Evolutionary conservation across 331 rosid genomes (phyloP).

Genomic region (Acacia pycnantha): DNA sequence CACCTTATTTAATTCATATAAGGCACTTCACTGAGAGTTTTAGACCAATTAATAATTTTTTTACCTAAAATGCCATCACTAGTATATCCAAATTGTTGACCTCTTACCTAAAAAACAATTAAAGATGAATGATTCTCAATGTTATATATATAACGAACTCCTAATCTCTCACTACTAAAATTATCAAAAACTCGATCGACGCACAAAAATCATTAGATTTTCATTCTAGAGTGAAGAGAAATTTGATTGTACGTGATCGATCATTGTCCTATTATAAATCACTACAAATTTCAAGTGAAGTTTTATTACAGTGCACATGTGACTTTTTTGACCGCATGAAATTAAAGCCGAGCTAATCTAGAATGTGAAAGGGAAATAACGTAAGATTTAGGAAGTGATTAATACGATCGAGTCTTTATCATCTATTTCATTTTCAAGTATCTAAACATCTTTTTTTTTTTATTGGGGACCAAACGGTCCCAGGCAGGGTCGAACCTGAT

Average conservation of each 20-base stretch:
- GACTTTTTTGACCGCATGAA: background rate
- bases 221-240: background rate
- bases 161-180: too few species aligned
- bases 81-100: too few species aligned
- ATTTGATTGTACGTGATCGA: background rate
- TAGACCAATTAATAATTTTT: too few species aligned
- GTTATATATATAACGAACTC: too few species aligned
- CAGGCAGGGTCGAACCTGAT: too few species aligned
- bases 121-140: too few species aligned
- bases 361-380: background rate
- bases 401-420: background rate
- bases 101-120: too few species aligned
- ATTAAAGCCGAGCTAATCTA: background rate
- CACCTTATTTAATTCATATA: background rate
- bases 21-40: too few species aligned
- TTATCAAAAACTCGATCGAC: background rate
- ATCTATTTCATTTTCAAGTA: background rate
- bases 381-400: background rate
- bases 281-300: background rate
- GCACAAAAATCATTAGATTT: background rate
- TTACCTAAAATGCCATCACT: too few species aligned
- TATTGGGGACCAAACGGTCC: too few species aligned
- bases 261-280: background rate
- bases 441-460: too few species aligned
- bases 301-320: background rate